These are phyloP conservation scores for Saccharomycopsis synnaedendra DNA, from an alignment of 805 yeast genomes.

Conservation along the genomic window DNA sequence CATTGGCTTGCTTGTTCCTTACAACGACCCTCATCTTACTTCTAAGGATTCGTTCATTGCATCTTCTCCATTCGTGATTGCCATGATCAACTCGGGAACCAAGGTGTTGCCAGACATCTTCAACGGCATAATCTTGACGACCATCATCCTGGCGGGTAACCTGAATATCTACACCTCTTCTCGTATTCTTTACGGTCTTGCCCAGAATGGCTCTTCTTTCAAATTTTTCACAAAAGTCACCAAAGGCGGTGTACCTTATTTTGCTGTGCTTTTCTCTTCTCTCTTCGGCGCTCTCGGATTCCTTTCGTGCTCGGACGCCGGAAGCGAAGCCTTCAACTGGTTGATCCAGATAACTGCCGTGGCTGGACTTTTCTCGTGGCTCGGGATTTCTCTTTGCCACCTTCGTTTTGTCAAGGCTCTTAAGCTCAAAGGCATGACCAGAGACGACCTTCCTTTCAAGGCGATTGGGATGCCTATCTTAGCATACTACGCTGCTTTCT, in stretches of 20 bases:
- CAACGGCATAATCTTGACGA: constrained; percentile 41
- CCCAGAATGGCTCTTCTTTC: constrained; percentile 40
- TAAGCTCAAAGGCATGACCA: constrained; percentile 47
- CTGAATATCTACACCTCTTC: constrained; percentile 48
- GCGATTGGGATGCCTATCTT: constrained; percentile 58
- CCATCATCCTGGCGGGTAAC: constrained; percentile 48
- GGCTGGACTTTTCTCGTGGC: constrained; percentile 68
- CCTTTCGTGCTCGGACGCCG: constrained; percentile 37
- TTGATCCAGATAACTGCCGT: constrained; percentile 65
- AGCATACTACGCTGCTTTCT: constrained; percentile 51
- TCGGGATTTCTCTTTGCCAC: constrained; percentile 52
- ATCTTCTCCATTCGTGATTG: constrained; percentile 58
- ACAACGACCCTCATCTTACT: constrained; percentile 37
- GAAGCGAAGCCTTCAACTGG: constrained; percentile 55
- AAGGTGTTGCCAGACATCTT: constrained; percentile 41
- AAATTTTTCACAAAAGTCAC: constrained; percentile 44
- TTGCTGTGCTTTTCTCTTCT: constrained; percentile 40
- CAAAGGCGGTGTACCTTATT: constrained; percentile 60
- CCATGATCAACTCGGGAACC: constrained; percentile 49
- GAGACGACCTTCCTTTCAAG: constrained; percentile 65
- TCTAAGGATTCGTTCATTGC: constrained; percentile 29
- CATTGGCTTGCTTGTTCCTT: constrained; percentile 57
- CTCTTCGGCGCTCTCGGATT: constrained; percentile 54
- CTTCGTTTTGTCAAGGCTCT: constrained; percentile 60
- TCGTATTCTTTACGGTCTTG: constrained; percentile 41